Evolutionary conservation across 2,329 filamentous ascomycete genomes (phyloP), one percentile per base, ranked within the genome.

Genomic region (Xylaria sp.): DNA sequence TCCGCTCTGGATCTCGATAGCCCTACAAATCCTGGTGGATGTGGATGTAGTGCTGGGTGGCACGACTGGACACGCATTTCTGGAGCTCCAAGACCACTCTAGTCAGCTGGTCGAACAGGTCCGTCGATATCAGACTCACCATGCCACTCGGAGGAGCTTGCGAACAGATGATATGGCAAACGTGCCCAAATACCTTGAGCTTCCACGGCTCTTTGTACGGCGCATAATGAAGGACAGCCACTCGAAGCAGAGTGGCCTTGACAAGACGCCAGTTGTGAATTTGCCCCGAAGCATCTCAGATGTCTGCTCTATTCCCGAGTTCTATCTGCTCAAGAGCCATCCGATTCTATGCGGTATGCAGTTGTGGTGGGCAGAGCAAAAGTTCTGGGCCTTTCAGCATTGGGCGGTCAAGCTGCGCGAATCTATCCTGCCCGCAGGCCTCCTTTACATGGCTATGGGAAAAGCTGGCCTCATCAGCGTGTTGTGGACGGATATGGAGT

Each of bases 401-500:
- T 35, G n/a, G 37, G 18, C 53, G 9, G 18, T 60, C 39, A 42
- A 56, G 11, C 16, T 61, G 6, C 54, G 57, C 9, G 11, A 56
- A 8, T 37, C 53, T 1, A 61, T 63, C 11, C 2, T 50, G 16
- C 61, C 61, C 23, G 59, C 59, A 9, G 50, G 53, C 18, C 19
- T 59, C n/a, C 47, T 61, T 53, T 61, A 63, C 34, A 13, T 54
- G 13, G 13, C 19, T 19, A 57, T 63, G 56, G 50, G 50, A 18
- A 7, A 4, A 9, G 2, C 10, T 6, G 34, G 16, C 2, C 19
- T 61, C 9, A 34, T 52, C 16, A 6, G 4, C 8, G 2, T 1
- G 9, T 63, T 1, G 9, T 63, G 61, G 61, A 2, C 2, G 3
- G 53, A 61, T 51, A 63, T 63, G 59, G 59, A 61, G 2, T 55